Conservation (phyloP, 148 eudicot genomes). For the Camellia granthamiana region DNA sequence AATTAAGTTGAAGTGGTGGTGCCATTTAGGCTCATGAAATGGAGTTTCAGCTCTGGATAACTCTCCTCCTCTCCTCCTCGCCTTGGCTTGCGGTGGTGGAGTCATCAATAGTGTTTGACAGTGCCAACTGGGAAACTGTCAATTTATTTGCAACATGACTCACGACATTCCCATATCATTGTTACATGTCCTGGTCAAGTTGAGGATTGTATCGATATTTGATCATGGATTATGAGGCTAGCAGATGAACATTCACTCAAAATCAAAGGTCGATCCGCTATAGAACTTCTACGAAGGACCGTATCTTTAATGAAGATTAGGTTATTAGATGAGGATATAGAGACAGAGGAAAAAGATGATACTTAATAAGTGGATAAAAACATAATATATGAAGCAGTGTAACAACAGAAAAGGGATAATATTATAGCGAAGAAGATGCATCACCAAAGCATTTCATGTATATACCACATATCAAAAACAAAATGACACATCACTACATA, state of each 20-base stretch:
- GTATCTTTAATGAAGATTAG: not conserved
- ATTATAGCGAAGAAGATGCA: not conserved
- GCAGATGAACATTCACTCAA: not conserved
- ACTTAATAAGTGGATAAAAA: not conserved
- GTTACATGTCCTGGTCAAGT: not conserved
- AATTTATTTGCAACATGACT: not conserved
- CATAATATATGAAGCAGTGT: constrained; percentile 4
- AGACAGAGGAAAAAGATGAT: not conserved
- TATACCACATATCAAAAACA: constrained; percentile 1
- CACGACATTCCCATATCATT: not conserved
- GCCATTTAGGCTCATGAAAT: not conserved
- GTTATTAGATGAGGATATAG: not conserved
- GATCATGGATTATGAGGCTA: constrained; percentile 11
- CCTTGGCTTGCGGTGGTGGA: not conserved
- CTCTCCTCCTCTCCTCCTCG: not conserved
- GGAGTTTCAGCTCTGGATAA: not conserved
- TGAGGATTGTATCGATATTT: not conserved
- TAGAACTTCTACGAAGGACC: not conserved
- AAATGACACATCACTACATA: not conserved
- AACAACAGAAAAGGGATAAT: not conserved
- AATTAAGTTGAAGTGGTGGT: too few species aligned
- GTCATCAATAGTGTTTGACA: not conserved
- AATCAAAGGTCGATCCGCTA: not conserved
- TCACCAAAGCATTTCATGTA: not conserved
- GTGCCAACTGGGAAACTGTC: constrained; percentile 3